These are phyloP conservation scores for Ampelocalamus luodianensis DNA, from an alignment of 176 grass and related monocot genomes.

Conservation along the genomic window DNA sequence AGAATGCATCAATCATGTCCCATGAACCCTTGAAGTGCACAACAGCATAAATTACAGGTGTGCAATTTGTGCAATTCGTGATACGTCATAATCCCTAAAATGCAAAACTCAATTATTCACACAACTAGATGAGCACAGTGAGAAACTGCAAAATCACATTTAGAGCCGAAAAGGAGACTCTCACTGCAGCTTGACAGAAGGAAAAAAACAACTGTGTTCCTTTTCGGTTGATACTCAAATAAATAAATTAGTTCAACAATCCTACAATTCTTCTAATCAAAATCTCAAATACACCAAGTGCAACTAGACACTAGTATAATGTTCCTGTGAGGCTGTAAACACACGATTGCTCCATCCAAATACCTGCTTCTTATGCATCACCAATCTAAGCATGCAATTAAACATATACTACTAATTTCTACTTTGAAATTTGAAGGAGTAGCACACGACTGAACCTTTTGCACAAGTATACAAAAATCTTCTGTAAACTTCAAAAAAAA, in stretches of 20 bases:
- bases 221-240: slow-evolving; percentile 6
- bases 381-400: slow-evolving; percentile 1
- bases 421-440: neutral
- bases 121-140: slow-evolving; percentile 1
- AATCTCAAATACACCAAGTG: slow-evolving; percentile 22
- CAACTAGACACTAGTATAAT: neutral
- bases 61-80: neutral
- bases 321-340: neutral
- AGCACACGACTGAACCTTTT: neutral
- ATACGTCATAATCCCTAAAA: slow-evolving; percentile 5
- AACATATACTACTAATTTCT: neutral
- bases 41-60: neutral
- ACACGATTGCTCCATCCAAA: neutral
- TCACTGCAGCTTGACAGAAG: slow-evolving; percentile 20
- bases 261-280: neutral
- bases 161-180: neutral
- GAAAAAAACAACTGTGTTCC: neutral
- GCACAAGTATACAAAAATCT: neutral
- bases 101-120: neutral
- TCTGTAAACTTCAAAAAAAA: slow-evolving; percentile 6
- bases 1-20: neutral
- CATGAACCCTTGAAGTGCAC: neutral
- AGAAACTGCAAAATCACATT: neutral
- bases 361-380: neutral
- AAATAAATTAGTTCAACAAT: neutral